Evolutionary conservation across 768 basidiomycete species (phyloP).

Genomic region (Phylloporus scabripes): DNA sequence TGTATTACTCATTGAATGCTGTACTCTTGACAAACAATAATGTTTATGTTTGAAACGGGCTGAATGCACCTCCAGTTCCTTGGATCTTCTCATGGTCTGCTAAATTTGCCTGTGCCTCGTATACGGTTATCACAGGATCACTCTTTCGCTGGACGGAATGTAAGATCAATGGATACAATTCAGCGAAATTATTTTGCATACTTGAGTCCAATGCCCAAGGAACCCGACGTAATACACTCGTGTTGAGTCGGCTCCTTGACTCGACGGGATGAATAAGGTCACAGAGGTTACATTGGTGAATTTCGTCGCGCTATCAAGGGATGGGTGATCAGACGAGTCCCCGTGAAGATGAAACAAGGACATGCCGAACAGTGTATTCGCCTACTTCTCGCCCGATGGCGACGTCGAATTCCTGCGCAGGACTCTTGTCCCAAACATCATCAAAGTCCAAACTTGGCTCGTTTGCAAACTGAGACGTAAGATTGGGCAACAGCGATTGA

Average conservation of each 20-base stretch:
- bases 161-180: background rate
- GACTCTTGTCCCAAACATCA: constrained; percentile 54
- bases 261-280: constrained; percentile 77
- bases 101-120: constrained; percentile 81
- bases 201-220: constrained; percentile 76
- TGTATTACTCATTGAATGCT: constrained; percentile 2
- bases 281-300: constrained; percentile 78
- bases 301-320: constrained; percentile 63
- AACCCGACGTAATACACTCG: constrained; percentile 84
- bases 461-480: constrained; percentile 56
- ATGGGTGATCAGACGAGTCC: background rate
- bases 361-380: constrained; percentile 80
- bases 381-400: constrained; percentile 71
- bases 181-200: constrained; percentile 22
- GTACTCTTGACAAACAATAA: constrained; percentile 1
- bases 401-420: constrained; percentile 70
- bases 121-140: constrained; percentile 78
- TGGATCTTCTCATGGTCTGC: constrained; percentile 86
- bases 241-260: constrained; percentile 72
- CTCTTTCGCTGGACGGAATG: constrained; percentile 54
- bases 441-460: constrained; percentile 77
- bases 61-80: constrained; percentile 63
- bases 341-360: background rate
- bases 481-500: background rate
- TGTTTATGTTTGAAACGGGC: constrained; percentile 39